phyloP scores from a whole-genome alignment of 371 early-diverging fungal species.

The Choanephora cucurbitarum region DNA sequence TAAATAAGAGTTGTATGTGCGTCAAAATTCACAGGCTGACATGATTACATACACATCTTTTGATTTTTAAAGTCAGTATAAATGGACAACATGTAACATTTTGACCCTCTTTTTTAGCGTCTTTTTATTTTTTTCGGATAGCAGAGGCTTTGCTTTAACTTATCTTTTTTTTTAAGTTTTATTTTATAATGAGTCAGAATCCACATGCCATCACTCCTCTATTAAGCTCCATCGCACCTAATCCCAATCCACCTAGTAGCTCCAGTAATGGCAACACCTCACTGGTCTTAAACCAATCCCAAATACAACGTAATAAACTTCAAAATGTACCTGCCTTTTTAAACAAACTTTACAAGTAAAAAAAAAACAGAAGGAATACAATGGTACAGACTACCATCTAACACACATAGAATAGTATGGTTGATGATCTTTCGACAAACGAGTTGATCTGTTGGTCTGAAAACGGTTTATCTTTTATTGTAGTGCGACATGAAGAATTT shows the following conservation, averaged over 20 bases:
- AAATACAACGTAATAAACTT: constrained; percentile 35
- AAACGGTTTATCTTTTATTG: constrained; percentile 74
- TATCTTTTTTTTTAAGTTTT: not conserved
- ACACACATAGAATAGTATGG: constrained; percentile 51
- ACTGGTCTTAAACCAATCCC: constrained; percentile 26
- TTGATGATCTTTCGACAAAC: constrained; percentile 67
- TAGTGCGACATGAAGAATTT: constrained; percentile 76
- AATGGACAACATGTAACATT: too few relatives aligned
- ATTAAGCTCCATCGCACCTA: constrained; percentile 19
- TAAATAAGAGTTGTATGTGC: too few relatives aligned
- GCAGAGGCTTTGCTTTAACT: not conserved
- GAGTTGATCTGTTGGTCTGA: constrained; percentile 79
- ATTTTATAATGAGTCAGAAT: constrained; percentile 18
- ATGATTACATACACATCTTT: too few relatives aligned
- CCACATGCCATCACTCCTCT: constrained; percentile 22
- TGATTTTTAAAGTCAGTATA: too few relatives aligned
- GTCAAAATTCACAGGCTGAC: not conserved
- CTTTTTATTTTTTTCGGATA: too few relatives aligned
- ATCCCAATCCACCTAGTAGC: constrained; percentile 1
- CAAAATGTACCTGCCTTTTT: constrained; percentile 85
- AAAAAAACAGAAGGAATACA: not conserved
- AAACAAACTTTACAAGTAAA: constrained; percentile 83
- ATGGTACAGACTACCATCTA: not conserved
- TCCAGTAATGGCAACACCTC: constrained; percentile 6
- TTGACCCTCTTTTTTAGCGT: too few relatives aligned